Percentiles rank a stretch among this genome's conserved stretches.
phyloP scores from a whole-genome alignment of 2,329 filamentous ascomycete genomes.

The Talaromyces sp. region DNA sequence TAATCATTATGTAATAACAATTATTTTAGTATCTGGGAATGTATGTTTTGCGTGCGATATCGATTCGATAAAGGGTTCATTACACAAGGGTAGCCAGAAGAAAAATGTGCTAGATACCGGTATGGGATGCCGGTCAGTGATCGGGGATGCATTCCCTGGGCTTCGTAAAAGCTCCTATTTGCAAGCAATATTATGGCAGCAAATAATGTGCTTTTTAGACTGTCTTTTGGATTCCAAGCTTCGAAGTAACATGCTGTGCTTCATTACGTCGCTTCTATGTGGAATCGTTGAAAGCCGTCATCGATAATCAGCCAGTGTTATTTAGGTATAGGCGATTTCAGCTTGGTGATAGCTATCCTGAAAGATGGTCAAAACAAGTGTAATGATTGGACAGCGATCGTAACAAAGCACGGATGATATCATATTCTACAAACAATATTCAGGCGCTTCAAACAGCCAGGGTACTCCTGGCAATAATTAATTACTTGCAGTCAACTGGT shows the following conservation, averaged over 20 bases:
- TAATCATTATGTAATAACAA: no score
- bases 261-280: no score
- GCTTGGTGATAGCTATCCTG: background rate
- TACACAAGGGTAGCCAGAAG: no score
- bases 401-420: no score
- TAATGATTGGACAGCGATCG: background rate
- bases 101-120: no score
- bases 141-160: background rate
- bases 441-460: background rate
- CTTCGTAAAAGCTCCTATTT: background rate
- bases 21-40: no score
- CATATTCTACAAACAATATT: no score
- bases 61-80: no score
- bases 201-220: background rate
- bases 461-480: background rate
- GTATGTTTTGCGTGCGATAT: no score
- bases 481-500: background rate
- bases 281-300: no score
- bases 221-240: background rate
- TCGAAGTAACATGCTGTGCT: background rate
- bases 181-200: background rate
- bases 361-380: background rate
- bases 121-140: no score
- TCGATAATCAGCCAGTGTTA: no score
- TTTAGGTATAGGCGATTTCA: background rate